Evolutionary conservation across 495 filamentous ascomycete species (phyloP), one percentile per base, ranked within the genome.

Genomic region (Apiosordaria backusii): DNA sequence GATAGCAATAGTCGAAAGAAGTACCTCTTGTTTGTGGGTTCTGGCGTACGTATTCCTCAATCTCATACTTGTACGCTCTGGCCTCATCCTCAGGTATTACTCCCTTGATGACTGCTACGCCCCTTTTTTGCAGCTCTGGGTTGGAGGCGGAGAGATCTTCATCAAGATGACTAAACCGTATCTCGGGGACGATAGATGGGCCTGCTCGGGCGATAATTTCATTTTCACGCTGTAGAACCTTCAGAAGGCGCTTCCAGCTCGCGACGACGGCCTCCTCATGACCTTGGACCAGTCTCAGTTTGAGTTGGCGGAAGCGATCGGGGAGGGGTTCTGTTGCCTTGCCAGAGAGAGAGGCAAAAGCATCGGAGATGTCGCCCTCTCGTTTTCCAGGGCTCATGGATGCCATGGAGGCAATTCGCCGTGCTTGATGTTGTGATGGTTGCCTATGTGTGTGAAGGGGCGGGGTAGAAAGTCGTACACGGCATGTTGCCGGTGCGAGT

Each of bases 261-360:
- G 80, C 78, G 27, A 80, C 76, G 16, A 97, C 63, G 1, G 77
- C 79, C 10, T 85, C 80, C 72, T 91, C 88, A 71, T 86, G 84
- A 10, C 88, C 88, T 9, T 76, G 64, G 21, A 91, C 86, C 2
- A 94, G 79, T 3, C 79, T 72, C 9, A 71, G 71, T 70, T 97
- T 97, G n/a, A 95, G 79, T n/a, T 89, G 81, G 22, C 87, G 86
- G 71, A 92, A 97, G 4, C 92, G 84, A 52, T 85, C 74, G 0
- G 90, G 88, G 1, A 97, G 82, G 4, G 90, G 89, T 52, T 84
- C 73, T 4, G 85, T 81, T 21, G 84, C 76, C 29, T 82, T 81
- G 16, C 91, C 90, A 0, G 90, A 91, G 26, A 97, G 81, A 19
- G 90, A 93, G 3, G 89, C 89, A 64, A 97, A 97, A 5, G 92